A percentile compares a stretch with the other conserved stretches of the same genome.
These are phyloP conservation scores for Cryptococcus maquisensis DNA, from an alignment of 1,284 basidiomycete species.

Conservation along the genomic window DNA sequence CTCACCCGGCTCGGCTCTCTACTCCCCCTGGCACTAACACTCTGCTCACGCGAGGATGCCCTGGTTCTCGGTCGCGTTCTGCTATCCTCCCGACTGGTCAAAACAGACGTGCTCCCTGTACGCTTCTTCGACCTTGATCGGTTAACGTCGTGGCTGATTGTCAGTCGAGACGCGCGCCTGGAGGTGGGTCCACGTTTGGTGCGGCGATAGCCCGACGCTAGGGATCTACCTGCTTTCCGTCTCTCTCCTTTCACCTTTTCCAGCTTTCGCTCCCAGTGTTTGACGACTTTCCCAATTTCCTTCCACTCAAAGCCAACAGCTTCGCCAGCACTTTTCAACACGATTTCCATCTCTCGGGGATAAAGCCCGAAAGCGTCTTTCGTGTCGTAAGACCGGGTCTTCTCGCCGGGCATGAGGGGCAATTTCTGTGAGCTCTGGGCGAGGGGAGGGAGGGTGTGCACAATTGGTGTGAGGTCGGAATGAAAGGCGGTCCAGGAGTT, in stretches of 20 bases:
- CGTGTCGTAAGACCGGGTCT: constrained; percentile 23
- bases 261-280: constrained; percentile 33
- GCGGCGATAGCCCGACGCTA: background rate
- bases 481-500: constrained; percentile 27
- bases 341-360: constrained; percentile 24
- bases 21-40: too few relatives aligned
- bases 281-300: constrained; percentile 22
- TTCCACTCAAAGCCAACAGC: constrained; percentile 25
- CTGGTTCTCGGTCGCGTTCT: background rate
- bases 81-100: background rate
- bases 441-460: background rate
- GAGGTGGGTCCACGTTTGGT: background rate
- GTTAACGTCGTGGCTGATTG: too few relatives aligned
- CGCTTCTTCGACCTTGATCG: too few relatives aligned
- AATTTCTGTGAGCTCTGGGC: constrained; percentile 16
- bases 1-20: background rate
- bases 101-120: too few relatives aligned
- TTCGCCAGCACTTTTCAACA: constrained; percentile 25
- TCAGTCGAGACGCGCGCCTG: background rate
- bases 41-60: too few relatives aligned
- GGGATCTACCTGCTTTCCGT: background rate
- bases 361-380: constrained; percentile 25
- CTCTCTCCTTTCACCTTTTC: constrained; percentile 10
- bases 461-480: background rate
- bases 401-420: constrained; percentile 38